Base-by-base conservation (phyloP, 768 basidiomycete genomes). In the Crucibulum laeve region DNA sequence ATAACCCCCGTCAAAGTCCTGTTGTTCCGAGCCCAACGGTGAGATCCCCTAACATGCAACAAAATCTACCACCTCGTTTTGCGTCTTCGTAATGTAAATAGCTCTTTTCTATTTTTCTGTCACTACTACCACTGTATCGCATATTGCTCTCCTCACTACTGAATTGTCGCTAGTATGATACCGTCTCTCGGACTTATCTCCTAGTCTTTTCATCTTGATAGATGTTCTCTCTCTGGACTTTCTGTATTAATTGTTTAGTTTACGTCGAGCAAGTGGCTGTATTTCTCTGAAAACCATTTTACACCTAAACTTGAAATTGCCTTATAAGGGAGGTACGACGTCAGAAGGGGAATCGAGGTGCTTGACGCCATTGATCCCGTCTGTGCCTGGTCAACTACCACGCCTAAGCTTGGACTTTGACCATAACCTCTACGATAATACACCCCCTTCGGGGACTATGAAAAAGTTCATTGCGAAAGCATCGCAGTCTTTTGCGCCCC, bases 391-490 rank as follows among this genome's bases (percentile, higher is more conserved):
- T n/a, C n/a, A n/a, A n/a, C n/a, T n/a, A n/a, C 23, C 21, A 6
- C 24, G 18, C n/a, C 21, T 33, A 18, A 14, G 41, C 41, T 25
- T 34, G 10, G 36, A 18, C 36, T 15, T 11, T 22, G 15, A 38
- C 21, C 21, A 22, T 10, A 32, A 4, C 10, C 36, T 15, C 36
- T 19, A 38, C n/a, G 19, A 18, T 11, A 22, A 11, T 15, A 3
- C 15, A 11, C 21, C 3, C n/a, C 13, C 15, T 11, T 11, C 36
- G 21, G 35, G 35, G 43, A 50, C 50, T 45, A 73, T 75, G 73
- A 75, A 71, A 52, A 61, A 59, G 41, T 64, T 75, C 46, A 64
- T 73, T 45, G 54, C 63, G 32, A 67, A 59, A 53, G 60, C 62
- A 3, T 58, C 69, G 6, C 71, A 70, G 48, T 61, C 69, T 13